A percentile compares a stretch with the other conserved stretches of the same genome.
Conservation (phyloP, 1,284 basidiomycete species). For the Grifola frondosa region DNA sequence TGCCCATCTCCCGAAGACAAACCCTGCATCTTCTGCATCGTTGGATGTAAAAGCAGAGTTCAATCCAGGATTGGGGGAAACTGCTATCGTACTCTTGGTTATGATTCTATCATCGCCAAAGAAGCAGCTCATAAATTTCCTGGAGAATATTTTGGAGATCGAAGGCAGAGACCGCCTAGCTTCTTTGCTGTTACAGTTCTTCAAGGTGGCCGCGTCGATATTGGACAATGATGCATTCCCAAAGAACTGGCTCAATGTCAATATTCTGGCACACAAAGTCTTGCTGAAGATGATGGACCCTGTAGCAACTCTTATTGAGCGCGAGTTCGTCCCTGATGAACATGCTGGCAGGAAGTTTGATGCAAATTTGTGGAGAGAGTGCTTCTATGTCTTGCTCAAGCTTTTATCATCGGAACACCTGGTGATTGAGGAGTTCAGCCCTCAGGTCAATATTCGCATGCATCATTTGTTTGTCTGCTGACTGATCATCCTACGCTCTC, state of each 20-base stretch:
- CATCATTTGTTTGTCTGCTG: constrained; percentile 14
- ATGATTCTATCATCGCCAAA: constrained; percentile 79
- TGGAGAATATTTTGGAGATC: constrained; percentile 80
- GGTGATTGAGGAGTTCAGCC: constrained; percentile 91
- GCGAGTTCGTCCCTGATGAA: constrained; percentile 78
- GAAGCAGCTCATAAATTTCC: constrained; percentile 76
- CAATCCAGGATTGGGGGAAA: constrained; percentile 84
- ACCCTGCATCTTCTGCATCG: constrained; percentile 43
- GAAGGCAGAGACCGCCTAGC: constrained; percentile 83
- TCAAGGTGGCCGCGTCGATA: constrained; percentile 82
- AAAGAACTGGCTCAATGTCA: constrained; percentile 89
- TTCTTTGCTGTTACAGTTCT: constrained; percentile 72
- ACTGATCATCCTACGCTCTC: no score
- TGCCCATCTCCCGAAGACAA: constrained; percentile 59
- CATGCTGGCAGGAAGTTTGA: constrained; percentile 71
- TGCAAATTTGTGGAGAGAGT: constrained; percentile 77
- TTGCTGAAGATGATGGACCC: constrained; percentile 88
- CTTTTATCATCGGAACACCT: constrained; percentile 88
- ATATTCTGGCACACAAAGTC: constrained; percentile 86
- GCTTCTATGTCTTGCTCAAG: constrained; percentile 81
- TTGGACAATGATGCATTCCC: constrained; percentile 90
- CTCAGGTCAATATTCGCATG: constrained; percentile 52
- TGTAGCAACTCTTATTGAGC: constrained; percentile 74
- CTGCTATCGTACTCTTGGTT: constrained; percentile 82
- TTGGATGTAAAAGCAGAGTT: constrained; percentile 55